Conservation (phyloP, 2,329 filamentous ascomycete species). For the Cercospora sp. region DNA sequence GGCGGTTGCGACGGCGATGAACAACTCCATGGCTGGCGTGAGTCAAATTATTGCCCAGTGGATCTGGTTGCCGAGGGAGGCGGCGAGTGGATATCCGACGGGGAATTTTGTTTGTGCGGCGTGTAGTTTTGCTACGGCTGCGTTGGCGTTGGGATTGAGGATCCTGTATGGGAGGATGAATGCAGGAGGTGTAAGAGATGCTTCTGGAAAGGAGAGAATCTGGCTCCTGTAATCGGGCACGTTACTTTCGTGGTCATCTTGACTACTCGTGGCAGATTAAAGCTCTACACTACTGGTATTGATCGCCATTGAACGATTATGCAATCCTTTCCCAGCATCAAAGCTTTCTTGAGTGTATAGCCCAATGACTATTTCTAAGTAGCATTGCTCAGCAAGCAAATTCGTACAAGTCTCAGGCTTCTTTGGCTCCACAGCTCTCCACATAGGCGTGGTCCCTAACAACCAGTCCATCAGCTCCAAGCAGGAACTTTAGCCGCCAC, state of each 20-base stretch:
- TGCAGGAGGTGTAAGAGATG: slow-evolving; percentile 23
- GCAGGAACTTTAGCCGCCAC: neutral
- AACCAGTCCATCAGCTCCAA: neutral
- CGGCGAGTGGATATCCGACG: slow-evolving; percentile 39
- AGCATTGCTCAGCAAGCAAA: too few relatives aligned
- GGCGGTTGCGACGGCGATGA: slow-evolving; percentile 42
- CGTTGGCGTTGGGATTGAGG: slow-evolving; percentile 32
- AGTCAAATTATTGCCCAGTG: slow-evolving; percentile 45
- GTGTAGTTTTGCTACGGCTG: slow-evolving; percentile 39
- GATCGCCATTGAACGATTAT: too few relatives aligned
- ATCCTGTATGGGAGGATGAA: slow-evolving; percentile 38
- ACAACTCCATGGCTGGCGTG: slow-evolving; percentile 43
- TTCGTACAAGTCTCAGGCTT: neutral
- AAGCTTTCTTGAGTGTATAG: neutral
- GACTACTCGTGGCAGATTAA: too few relatives aligned
- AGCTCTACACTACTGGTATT: too few relatives aligned
- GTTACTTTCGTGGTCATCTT: neutral
- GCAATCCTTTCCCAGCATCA: neutral
- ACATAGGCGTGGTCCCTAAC: neutral
- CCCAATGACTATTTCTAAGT: too few relatives aligned
- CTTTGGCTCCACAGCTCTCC: neutral
- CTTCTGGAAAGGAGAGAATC: slow-evolving; percentile 29
- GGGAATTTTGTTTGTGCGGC: slow-evolving; percentile 45
- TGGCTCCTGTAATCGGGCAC: slow-evolving; percentile 27
- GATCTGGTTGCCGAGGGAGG: slow-evolving; percentile 42